Conservation (phyloP, 2,329 filamentous ascomycete genomes). For the Fonsecaea multimorphosa region DNA sequence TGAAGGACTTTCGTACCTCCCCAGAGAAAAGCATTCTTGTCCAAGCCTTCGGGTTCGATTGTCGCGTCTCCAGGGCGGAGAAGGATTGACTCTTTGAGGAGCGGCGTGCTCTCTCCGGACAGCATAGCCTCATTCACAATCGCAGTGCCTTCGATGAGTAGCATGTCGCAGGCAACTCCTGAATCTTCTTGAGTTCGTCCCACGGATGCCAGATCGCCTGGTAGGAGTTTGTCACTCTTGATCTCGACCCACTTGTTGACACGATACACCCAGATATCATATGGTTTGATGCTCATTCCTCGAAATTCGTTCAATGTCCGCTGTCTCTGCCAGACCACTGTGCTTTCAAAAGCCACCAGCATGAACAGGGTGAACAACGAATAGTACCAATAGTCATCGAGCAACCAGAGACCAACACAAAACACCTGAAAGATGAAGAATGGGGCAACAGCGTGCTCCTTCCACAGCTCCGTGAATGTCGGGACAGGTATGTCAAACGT, state of each 20-base stretch:
- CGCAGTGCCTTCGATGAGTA: slow-evolving; percentile 89
- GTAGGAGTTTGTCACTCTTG: slow-evolving; percentile 87
- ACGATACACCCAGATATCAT: slow-evolving; percentile 89
- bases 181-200: slow-evolving; percentile 95
- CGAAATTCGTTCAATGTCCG: slow-evolving; percentile 94
- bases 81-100: slow-evolving; percentile 94
- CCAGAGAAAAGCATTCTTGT: slow-evolving; percentile 96
- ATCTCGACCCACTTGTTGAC: slow-evolving; percentile 86
- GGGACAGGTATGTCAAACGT: slow-evolving; percentile 98
- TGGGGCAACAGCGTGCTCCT: slow-evolving; percentile 96
- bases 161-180: slow-evolving; percentile 95
- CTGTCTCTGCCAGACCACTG: slow-evolving; percentile 98
- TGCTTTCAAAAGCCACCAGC: slow-evolving; percentile 97
- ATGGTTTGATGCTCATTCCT: slow-evolving; percentile 99
- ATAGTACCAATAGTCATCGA: slow-evolving; percentile 99
- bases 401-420: slow-evolving; percentile 96
- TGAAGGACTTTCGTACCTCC: slow-evolving; percentile 98
- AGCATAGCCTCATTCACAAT: slow-evolving; percentile 99
- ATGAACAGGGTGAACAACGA: slow-evolving; percentile 98
- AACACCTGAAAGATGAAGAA: slow-evolving; percentile 99
- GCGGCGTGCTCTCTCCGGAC: slow-evolving; percentile 94
- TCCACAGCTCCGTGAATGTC: slow-evolving; percentile 92
- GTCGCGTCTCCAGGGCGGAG: slow-evolving; percentile 79
- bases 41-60: slow-evolving; percentile 86
- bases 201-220: slow-evolving; percentile 91